These are phyloP conservation scores for Xerocomus nothofagi DNA, from an alignment of 1,284 basidiomycete species.

Conservation along the genomic window DNA sequence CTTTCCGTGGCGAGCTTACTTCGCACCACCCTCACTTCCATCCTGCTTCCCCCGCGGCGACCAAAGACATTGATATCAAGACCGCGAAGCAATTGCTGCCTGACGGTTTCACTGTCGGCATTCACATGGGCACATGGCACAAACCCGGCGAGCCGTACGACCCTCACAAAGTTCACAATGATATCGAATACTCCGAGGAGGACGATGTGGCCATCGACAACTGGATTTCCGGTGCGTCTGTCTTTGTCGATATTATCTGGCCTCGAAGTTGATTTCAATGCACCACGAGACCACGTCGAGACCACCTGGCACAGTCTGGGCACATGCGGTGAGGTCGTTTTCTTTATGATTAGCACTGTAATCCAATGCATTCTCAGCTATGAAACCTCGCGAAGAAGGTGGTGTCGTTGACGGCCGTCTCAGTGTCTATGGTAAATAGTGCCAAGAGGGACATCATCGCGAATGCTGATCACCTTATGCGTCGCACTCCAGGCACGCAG, in stretches of 20 bases:
- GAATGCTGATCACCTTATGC: neutral
- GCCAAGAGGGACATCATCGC: neutral
- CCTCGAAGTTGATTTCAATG: neutral
- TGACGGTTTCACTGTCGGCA: conserved; percentile 62
- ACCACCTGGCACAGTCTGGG: conserved; percentile 76
- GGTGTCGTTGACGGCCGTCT: conserved; percentile 75
- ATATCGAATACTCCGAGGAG: conserved; percentile 62
- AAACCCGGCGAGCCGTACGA: conserved; percentile 55
- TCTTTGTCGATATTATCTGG: neutral
- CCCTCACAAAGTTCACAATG: conserved; percentile 58
- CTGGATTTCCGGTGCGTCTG: conserved; percentile 49
- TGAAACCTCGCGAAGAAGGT: conserved; percentile 76
- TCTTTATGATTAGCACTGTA: neutral
- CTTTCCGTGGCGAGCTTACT: conserved; percentile 67
- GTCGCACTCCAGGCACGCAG: conserved; percentile 26
- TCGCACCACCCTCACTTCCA: conserved; percentile 76
- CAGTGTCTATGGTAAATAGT: conserved; percentile 56
- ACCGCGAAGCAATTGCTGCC: conserved; percentile 66
- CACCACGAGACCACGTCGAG: conserved; percentile 58
- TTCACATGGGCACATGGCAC: conserved; percentile 74
- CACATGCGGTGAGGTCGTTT: conserved; percentile 29
- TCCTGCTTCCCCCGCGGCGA: conserved; percentile 60
- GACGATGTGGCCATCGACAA: conserved; percentile 71
- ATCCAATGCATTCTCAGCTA: conserved; percentile 36
- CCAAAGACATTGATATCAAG: conserved; percentile 62